phyloP scores from a whole-genome alignment of 2,329 filamentous ascomycete species.

The Xylaria sp. region DNA sequence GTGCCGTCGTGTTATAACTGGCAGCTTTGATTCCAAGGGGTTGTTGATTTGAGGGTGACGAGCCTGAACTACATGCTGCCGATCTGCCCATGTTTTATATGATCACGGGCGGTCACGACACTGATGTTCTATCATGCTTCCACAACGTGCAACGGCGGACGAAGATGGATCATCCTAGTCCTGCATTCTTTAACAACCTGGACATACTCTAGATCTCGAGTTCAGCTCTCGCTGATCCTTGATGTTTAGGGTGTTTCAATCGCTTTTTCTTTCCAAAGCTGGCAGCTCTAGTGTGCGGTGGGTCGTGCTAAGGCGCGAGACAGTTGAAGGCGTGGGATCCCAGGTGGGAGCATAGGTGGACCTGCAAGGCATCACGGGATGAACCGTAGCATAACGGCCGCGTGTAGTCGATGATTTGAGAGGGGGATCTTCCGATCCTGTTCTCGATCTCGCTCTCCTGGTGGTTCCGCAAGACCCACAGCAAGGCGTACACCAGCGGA shows the following conservation, averaged over 20 bases:
- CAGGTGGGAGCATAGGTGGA: neutral
- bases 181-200: neutral
- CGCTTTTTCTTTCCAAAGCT: conserved; percentile 11
- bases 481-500: neutral
- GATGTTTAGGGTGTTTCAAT: neutral
- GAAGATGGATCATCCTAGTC: neutral
- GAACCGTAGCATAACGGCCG: neutral
- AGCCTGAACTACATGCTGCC: neutral
- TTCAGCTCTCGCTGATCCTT: conserved; percentile 12
- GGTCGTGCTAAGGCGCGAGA: neutral
- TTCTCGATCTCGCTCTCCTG: conserved; percentile 10
- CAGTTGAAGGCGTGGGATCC: neutral
- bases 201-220: neutral
- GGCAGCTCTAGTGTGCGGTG: neutral
- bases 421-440: neutral
- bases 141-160: neutral
- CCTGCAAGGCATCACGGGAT: neutral
- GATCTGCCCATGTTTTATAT: neutral
- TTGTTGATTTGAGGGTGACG: neutral
- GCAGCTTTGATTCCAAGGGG: neutral
- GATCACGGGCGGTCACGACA: neutral
- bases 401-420: neutral
- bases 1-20: neutral
- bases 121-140: neutral
- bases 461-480: conserved; percentile 3